Base-by-base conservation (phyloP, 1,139 yeast species). In the Saccharomyces hybrid region DNA sequence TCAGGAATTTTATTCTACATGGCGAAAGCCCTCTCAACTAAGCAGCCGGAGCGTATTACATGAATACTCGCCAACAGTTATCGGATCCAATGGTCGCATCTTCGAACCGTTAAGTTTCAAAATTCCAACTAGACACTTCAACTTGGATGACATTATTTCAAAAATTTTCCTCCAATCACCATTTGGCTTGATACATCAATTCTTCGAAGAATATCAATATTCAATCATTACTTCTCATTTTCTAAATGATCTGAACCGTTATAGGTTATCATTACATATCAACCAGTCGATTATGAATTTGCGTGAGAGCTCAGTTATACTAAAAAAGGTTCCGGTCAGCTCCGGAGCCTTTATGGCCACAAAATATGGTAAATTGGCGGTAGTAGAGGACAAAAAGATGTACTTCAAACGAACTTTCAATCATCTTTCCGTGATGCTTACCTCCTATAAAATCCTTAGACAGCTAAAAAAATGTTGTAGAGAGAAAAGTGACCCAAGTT, bases 121-220 rank as follows among this genome's bases (percentile, higher is more conserved):
- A 38, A 38, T 4, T 14, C 11, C 24, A 16, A 19, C 44, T 11
- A 38, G 19, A 4, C 7, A 8, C 11, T 38, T 38, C 6, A 19
- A 38, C 19, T 38, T 21, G 44, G 26, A 38, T 19, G 12, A 38
- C 5, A 38, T 9, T 38, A 38, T 38, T 19, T 38, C 44, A 9
- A 19, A 16, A 5, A 19, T 38, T 38, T 38, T 38, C 26, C 16
- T 11, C 6, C 44, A 38, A 38, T n/a, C 16, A 1, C 62, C 62
- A 3, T 56, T 49, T 27, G 49, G 46, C 8, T 24, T 49, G 3
- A 46, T 55, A 26, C 57, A 57, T 14, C 58, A 55, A 29, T 67
- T 65, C 50, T 48, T 56, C 4, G 71, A 69, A 46, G 70, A 66
- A 48, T 64, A 67, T 47, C 66, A 65, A 19, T 68, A 67, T 51